Conservation (phyloP, 345 rosid species). For the Ailanthus altissimus region DNA sequence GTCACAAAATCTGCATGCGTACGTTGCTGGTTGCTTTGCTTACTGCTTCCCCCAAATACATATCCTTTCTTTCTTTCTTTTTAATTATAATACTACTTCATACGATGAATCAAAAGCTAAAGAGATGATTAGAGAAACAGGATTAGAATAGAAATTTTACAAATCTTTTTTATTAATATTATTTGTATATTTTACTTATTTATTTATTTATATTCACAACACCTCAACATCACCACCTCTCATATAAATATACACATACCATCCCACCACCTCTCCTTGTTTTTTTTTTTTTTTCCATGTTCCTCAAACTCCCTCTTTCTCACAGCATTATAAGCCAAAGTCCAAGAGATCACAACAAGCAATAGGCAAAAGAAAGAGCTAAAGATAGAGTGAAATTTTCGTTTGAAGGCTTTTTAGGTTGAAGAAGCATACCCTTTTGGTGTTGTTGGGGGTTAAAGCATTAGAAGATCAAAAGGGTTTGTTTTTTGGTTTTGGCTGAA, state of each 20-base stretch:
- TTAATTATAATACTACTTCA: too few relatives aligned
- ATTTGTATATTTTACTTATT: neutral
- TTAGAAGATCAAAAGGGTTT: conserved; percentile 4
- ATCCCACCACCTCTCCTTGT: conserved; percentile 6
- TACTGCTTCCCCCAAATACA: conserved; percentile 29
- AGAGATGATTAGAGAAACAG: neutral
- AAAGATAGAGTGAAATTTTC: neutral
- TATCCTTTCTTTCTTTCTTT: conserved; percentile 17
- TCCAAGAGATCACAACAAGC: too few relatives aligned
- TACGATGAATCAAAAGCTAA: neutral
- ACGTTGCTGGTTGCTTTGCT: conserved; percentile 59
- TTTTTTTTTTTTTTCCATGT: conserved; percentile 1
- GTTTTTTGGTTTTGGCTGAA: conserved; percentile 14
- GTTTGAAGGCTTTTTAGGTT: neutral
- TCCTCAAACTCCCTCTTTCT: neutral
- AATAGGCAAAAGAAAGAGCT: neutral
- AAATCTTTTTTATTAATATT: neutral
- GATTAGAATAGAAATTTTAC: neutral
- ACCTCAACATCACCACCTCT: conserved; percentile 17
- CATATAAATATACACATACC: conserved; percentile 23
- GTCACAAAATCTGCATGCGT: conserved; percentile 92
- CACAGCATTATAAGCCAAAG: too few relatives aligned
- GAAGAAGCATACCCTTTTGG: conserved; percentile 3
- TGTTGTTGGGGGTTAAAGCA: neutral
- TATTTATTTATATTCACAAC: conserved; percentile 23